Evolutionary conservation across 1,284 basidiomycete genomes (phyloP).

Genomic region (Ganoderma sp.): DNA sequence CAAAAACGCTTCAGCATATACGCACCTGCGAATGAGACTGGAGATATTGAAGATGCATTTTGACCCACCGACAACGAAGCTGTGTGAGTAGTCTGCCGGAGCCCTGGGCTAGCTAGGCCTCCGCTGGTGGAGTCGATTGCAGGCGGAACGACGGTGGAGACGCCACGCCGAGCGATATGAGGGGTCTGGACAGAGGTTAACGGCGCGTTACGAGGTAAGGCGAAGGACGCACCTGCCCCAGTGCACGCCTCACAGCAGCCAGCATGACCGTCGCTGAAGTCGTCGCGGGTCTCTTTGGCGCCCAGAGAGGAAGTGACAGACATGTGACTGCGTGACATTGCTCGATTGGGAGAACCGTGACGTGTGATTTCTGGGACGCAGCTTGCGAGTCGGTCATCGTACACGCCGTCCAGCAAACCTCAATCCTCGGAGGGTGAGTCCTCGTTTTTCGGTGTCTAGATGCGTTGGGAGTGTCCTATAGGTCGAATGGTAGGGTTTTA

Average conservation of each 20-base stretch:
- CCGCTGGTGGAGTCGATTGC: slow-evolving; percentile 13
- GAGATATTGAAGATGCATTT: background rate
- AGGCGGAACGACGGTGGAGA: slow-evolving; percentile 26
- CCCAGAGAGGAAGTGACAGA: slow-evolving; percentile 1
- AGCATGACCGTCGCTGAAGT: slow-evolving; percentile 36
- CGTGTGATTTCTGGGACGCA: slow-evolving; percentile 26
- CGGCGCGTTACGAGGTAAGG: background rate
- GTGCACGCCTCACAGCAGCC: slow-evolving; percentile 36
- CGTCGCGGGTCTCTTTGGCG: slow-evolving; percentile 19
- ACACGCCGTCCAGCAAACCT: slow-evolving; percentile 41
- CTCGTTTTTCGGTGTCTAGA: slow-evolving; percentile 26
- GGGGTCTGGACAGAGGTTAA: slow-evolving; percentile 13
- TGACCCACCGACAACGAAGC: slow-evolving; percentile 5
- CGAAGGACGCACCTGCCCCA: slow-evolving; percentile 32
- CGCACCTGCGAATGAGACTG: slow-evolving; percentile 14
- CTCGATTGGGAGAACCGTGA: slow-evolving; percentile 10
- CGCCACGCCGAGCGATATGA: slow-evolving; percentile 21
- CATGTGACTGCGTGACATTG: slow-evolving; percentile 14
- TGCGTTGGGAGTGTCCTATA: slow-evolving; percentile 18
- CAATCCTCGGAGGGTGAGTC: slow-evolving; percentile 50
- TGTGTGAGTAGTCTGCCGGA: slow-evolving; percentile 12
- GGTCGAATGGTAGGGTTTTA: slow-evolving; percentile 2
- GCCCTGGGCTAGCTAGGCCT: slow-evolving; percentile 8
- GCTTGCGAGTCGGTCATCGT: slow-evolving; percentile 31
- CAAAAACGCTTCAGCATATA: too few relatives aligned